Conservation (phyloP, 257 asterid species). For the Striga asiatica region DNA sequence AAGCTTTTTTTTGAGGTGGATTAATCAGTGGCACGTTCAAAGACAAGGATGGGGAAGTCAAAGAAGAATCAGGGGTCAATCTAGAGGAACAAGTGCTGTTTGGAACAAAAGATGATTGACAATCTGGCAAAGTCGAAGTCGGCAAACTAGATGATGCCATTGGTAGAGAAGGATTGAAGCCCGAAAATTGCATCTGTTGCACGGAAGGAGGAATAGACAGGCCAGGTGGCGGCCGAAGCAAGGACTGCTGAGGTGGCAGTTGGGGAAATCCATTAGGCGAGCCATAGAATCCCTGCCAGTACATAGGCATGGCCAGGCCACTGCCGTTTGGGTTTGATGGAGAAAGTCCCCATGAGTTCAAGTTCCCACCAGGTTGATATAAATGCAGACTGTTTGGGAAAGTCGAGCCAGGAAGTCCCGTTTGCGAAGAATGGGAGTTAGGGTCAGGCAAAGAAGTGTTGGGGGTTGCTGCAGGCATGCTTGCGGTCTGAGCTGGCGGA, state of each 20-base stretch:
- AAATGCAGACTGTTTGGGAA: conserved; percentile 65
- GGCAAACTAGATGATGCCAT: no score
- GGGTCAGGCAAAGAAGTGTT: conserved; percentile 41
- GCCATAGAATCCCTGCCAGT: conserved; percentile 92
- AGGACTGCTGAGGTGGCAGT: conserved; percentile 52
- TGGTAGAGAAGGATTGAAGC: conserved; percentile 44
- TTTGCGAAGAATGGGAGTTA: conserved; percentile 51
- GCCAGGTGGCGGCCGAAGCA: conserved; percentile 82
- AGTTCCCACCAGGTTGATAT: conserved; percentile 85
- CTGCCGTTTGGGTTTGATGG: conserved; percentile 62
- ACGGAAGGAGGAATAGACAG: conserved; percentile 58
- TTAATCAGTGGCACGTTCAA: no score
- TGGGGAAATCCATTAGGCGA: conserved; percentile 74
- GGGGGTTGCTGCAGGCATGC: conserved; percentile 56
- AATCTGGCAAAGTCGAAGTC: conserved; percentile 51
- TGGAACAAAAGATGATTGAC: conserved; percentile 36
- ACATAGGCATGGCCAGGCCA: conserved; percentile 84
- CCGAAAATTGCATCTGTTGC: conserved; percentile 75
- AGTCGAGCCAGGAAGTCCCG: conserved; percentile 51
- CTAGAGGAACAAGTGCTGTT: conserved; percentile 28
- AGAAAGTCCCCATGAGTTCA: conserved; percentile 82
- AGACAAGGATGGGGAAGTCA: conserved; percentile 43
- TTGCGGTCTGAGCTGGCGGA: conserved; percentile 47
- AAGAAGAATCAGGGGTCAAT: conserved; percentile 33
- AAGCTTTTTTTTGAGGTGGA: conserved; percentile 46